These are phyloP conservation scores for Hordeum pubiflorum DNA, from an alignment of 202 grass and related monocot species.

Conservation along the genomic window DNA sequence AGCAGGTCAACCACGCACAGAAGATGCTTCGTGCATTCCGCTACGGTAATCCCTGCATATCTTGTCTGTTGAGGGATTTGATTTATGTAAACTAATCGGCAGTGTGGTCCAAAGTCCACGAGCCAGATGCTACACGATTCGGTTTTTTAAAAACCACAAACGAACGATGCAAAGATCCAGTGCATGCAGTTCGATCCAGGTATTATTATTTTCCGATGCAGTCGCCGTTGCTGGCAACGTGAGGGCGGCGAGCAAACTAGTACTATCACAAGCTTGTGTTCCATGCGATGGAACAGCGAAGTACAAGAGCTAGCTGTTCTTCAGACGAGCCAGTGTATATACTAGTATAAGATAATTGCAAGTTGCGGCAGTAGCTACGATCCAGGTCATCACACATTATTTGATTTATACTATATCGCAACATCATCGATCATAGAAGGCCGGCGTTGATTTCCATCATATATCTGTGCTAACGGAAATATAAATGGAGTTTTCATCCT, in stretches of 20 bases:
- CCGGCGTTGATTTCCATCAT: not conserved
- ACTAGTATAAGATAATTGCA: not conserved
- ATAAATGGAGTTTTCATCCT: not conserved
- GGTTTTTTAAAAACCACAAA: constrained; percentile 1
- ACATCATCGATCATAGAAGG: not conserved
- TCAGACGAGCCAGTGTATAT: not conserved
- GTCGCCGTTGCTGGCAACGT: not conserved
- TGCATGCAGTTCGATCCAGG: not conserved
- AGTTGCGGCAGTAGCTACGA: constrained; percentile 2
- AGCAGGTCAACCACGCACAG: not conserved
- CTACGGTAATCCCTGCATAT: not conserved
- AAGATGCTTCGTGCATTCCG: not conserved
- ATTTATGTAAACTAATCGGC: not conserved
- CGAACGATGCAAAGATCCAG: not conserved
- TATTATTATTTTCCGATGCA: not conserved
- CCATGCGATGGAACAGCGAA: constrained; percentile 13
- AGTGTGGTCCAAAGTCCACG: not conserved
- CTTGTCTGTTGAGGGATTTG: not conserved
- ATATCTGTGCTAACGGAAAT: not conserved
- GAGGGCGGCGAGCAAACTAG: not conserved
- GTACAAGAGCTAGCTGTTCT: not conserved
- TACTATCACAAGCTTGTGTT: not conserved
- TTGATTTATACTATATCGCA: too few relatives aligned
- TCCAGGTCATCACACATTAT: constrained; percentile 2
- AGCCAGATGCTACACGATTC: constrained; percentile 12